Conservation (phyloP, 768 basidiomycete genomes). For the Tylopilus balloui region DNA sequence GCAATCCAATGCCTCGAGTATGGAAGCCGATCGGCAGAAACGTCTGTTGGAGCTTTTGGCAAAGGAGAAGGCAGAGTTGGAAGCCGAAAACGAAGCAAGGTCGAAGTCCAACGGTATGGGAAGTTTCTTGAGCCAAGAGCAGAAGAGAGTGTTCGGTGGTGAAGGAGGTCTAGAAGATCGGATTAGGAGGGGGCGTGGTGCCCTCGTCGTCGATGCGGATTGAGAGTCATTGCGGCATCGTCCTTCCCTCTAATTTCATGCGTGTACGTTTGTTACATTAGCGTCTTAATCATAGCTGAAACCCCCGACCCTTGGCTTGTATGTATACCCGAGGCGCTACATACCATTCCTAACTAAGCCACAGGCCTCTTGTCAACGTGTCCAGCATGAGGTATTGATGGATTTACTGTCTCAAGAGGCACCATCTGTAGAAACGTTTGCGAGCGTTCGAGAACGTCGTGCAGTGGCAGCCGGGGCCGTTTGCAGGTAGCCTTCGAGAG, state of each 20-base stretch:
- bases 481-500: background rate
- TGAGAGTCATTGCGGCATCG: constrained; percentile 12
- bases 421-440: background rate
- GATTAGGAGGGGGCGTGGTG: constrained; percentile 66
- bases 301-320: background rate
- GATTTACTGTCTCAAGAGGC: background rate
- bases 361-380: background rate
- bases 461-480: background rate
- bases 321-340: background rate
- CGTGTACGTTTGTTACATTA: constrained; percentile 10
- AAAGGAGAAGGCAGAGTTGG: constrained; percentile 75
- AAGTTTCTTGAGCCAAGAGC: constrained; percentile 75
- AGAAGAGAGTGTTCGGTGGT: constrained; percentile 81
- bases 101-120: constrained; percentile 75
- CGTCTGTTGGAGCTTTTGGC: constrained; percentile 64
- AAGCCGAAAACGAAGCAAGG: constrained; percentile 63
- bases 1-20: constrained; percentile 63
- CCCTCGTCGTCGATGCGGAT: constrained; percentile 56
- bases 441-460: background rate
- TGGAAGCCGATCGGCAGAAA: constrained; percentile 67
- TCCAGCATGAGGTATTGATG: background rate
- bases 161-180: constrained; percentile 74
- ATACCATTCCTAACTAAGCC: background rate
- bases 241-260: background rate
- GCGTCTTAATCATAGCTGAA: background rate